Base-by-base conservation (phyloP, 495 filamentous ascomycete species). In the Tuber borchii region DNA sequence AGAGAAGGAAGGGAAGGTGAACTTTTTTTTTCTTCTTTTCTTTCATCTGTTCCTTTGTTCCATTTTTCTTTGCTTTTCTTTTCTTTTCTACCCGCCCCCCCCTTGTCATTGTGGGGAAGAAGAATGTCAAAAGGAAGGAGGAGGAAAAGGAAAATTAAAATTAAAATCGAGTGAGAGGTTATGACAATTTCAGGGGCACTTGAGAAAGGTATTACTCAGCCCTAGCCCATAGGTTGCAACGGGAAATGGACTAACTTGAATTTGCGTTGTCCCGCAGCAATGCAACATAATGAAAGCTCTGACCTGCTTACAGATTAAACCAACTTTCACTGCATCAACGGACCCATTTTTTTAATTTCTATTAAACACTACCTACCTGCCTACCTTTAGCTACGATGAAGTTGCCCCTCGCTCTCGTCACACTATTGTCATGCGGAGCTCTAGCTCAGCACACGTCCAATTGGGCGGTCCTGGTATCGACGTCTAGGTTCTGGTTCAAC, bases 401-500 rank as follows among this genome's bases (percentile, higher is more conserved):
- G 71, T 83, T 88, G 69, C 80, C 84, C 73, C 81, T 90, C 71
- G 77, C 87, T 74, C 83, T 87, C 31, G 74, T 88, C 70, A 74
- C 85, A 76, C 81, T 90, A 77, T 80, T 88, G 73, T 80, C 84
- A 69, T 77, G 86, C 70, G 56, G 56, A 65, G 86, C 87, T 48
- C 81, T 85, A 43, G 90, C 91, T 75, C 92, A 95, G 76, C 95
- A 99, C 85, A 98, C 96, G 1, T 97, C 92, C 78, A 99, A 99
- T 84, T 99, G 96, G 96, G 95, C 95, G 4, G 95, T 99, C 70
- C 90, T 99, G 12, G 95, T 99, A 48, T 94, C 91, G 69, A 99
- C 95, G n/a, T 98, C 96, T 12, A 91, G 95, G 74, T 99, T 99
- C 87, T 99, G 95, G 95, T 99, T 99, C 89, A 99, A 99, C 86